A percentile compares a stretch with the other conserved stretches of the same genome.
These are phyloP conservation scores for Schizothecium vesticola DNA, from an alignment of 495 filamentous ascomycete genomes.

Conservation along the genomic window DNA sequence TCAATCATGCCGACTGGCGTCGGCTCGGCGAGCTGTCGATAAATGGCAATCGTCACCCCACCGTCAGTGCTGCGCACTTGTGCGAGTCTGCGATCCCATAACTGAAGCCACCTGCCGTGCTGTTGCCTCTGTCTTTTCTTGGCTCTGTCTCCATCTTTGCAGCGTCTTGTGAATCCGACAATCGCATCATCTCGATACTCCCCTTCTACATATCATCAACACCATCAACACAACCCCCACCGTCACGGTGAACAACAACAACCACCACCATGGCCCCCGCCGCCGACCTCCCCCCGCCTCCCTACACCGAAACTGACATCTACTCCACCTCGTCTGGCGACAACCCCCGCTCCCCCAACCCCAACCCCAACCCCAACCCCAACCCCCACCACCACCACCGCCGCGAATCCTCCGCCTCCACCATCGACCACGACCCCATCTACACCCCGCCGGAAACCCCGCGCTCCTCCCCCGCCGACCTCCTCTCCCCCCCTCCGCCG, in stretches of 20 bases:
- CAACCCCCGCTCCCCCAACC: not conserved
- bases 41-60: not conserved
- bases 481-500: slow-evolving; percentile 20
- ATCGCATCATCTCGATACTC: not conserved
- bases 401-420: slow-evolving; percentile 23
- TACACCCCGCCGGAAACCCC: slow-evolving; percentile 46
- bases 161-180: too few species aligned
- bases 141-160: not conserved
- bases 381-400: slow-evolving; percentile 7
- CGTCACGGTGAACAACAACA: not conserved
- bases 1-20: not conserved
- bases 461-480: slow-evolving; percentile 25
- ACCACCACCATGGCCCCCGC: slow-evolving; percentile 17
- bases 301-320: slow-evolving; percentile 47
- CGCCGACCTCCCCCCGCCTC: slow-evolving; percentile 42
- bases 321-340: slow-evolving; percentile 31
- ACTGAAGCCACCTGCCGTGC: not conserved
- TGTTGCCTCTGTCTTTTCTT: not conserved
- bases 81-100: not conserved
- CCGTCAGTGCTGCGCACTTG: not conserved
- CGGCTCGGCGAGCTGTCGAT: not conserved
- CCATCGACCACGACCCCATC: slow-evolving; percentile 35
- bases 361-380: slow-evolving; percentile 1
- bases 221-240: not conserved
- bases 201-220: not conserved